A percentile compares a stretch with the other conserved stretches of the same genome.
Evolutionary conservation across 1,284 basidiomycete species (phyloP).

Genomic region (Phylloporus sp.): DNA sequence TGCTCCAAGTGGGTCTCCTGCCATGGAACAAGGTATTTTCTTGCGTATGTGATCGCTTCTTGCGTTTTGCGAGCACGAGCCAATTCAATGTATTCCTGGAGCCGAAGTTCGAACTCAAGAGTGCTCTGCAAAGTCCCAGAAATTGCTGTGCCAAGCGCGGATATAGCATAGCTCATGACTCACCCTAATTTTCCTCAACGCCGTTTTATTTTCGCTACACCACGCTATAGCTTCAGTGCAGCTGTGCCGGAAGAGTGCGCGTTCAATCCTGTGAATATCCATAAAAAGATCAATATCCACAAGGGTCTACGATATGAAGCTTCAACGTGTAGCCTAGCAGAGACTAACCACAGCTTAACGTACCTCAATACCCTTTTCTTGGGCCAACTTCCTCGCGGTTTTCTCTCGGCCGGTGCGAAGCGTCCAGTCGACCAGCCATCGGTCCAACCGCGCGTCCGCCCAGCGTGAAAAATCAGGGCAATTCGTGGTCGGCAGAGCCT

Average conservation of each 20-base stretch:
- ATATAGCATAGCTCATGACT: constrained; percentile 26
- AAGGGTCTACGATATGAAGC: constrained; percentile 57
- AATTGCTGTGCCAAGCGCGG: constrained; percentile 17
- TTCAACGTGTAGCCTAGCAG: constrained; percentile 27
- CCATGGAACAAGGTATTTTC: constrained; percentile 85
- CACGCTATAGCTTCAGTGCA: constrained; percentile 90
- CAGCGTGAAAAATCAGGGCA: constrained; percentile 71
- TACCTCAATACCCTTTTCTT: constrained; percentile 75
- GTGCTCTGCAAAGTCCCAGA: constrained; percentile 65
- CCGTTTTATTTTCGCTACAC: constrained; percentile 96
- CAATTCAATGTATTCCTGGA: constrained; percentile 97
- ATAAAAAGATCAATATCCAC: constrained; percentile 93
- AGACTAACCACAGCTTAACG: constrained; percentile 26
- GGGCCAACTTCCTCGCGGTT: constrained; percentile 71
- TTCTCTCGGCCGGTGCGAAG: constrained; percentile 74
- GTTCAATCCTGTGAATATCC: constrained; percentile 86
- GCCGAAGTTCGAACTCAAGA: constrained; percentile 92
- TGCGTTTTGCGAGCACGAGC: constrained; percentile 66
- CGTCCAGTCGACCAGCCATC: constrained; percentile 94
- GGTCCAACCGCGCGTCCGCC: constrained; percentile 80
- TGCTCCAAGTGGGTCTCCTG: constrained; percentile 78
- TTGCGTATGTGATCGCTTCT: constrained; percentile 86
- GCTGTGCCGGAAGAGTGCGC: constrained; percentile 74
- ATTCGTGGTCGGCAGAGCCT: constrained; percentile 54
- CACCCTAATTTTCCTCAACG: constrained; percentile 90